Conservation (phyloP, 768 basidiomycete species). For the Termitomyces sp. region DNA sequence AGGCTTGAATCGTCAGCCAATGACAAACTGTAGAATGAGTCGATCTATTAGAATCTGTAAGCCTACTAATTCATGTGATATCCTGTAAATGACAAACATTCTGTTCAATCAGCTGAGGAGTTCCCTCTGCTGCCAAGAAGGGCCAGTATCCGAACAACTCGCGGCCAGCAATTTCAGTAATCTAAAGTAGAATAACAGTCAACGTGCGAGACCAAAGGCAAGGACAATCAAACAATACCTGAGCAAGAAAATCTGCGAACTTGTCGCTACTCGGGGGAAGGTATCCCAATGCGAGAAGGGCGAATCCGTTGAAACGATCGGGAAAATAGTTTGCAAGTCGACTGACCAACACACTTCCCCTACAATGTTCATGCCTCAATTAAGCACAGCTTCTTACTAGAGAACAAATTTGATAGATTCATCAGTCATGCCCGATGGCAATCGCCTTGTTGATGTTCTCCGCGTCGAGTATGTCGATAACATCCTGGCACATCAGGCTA, state of each 20-base stretch:
- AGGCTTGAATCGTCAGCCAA: too few relatives aligned
- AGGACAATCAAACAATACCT: background rate
- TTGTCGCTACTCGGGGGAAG: conserved; percentile 19
- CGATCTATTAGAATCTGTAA: too few relatives aligned
- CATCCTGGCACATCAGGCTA: conserved; percentile 33
- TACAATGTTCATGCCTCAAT: too few relatives aligned
- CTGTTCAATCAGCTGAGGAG: too few relatives aligned
- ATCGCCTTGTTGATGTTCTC: conserved; percentile 30
- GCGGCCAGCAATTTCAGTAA: conserved; percentile 21
- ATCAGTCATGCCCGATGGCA: conserved; percentile 45
- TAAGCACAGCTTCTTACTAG: too few relatives aligned
- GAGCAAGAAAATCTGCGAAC: conserved; percentile 4
- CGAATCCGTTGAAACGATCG: conserved; percentile 38
- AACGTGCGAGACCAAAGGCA: background rate
- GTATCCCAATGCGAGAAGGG: conserved; percentile 36
- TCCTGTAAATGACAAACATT: too few relatives aligned
- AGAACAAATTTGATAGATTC: too few relatives aligned
- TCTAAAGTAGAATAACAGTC: too few relatives aligned
- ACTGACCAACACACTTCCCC: too few relatives aligned
- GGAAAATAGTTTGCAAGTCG: too few relatives aligned
- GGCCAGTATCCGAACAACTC: conserved; percentile 33
- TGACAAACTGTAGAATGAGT: too few relatives aligned
- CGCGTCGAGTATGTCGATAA: conserved; percentile 38
- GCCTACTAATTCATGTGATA: too few relatives aligned
- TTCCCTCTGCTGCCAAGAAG: conserved; percentile 34